Evolutionary conservation across 257 asterid species (phyloP).

Genomic region (Fraxinus excelsior): DNA sequence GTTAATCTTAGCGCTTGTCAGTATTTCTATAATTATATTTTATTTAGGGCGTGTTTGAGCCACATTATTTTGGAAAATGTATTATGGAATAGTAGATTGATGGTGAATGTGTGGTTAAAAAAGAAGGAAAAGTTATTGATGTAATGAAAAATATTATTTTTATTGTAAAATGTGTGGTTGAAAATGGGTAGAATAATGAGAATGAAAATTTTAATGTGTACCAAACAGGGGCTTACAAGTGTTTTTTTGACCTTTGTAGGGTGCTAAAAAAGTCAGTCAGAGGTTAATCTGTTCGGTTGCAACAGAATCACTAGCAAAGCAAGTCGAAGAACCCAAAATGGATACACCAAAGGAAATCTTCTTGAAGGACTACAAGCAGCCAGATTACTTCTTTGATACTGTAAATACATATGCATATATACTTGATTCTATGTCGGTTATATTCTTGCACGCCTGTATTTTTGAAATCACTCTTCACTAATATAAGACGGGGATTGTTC

Average conservation of each 20-base stretch:
- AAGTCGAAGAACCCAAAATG: slow-evolving; percentile 70
- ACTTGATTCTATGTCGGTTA: not conserved
- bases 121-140: too few species aligned
- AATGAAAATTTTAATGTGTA: too few species aligned
- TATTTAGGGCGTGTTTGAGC: too few species aligned
- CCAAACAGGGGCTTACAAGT: too few species aligned
- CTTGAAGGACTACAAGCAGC: slow-evolving; percentile 89
- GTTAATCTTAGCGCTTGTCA: slow-evolving; percentile 5
- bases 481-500: slow-evolving; percentile 21
- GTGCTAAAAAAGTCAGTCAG: slow-evolving; percentile 37
- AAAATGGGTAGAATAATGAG: too few species aligned
- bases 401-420: slow-evolving; percentile 35
- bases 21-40: slow-evolving; percentile 1
- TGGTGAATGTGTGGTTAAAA: too few species aligned
- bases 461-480: slow-evolving; percentile 13
- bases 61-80: too few species aligned
- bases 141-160: too few species aligned
- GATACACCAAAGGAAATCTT: slow-evolving; percentile 89
- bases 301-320: slow-evolving; percentile 63
- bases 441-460: not conserved
- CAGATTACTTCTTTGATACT: slow-evolving; percentile 81
- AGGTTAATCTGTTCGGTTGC: slow-evolving; percentile 81
- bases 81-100: too few species aligned
- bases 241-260: slow-evolving; percentile 36
- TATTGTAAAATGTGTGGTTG: too few species aligned